Percentiles rank a stretch among this genome's conserved stretches.
Evolutionary conservation across 2,329 filamentous ascomycete species (phyloP).

Genomic region (Emmonsia crescens): DNA sequence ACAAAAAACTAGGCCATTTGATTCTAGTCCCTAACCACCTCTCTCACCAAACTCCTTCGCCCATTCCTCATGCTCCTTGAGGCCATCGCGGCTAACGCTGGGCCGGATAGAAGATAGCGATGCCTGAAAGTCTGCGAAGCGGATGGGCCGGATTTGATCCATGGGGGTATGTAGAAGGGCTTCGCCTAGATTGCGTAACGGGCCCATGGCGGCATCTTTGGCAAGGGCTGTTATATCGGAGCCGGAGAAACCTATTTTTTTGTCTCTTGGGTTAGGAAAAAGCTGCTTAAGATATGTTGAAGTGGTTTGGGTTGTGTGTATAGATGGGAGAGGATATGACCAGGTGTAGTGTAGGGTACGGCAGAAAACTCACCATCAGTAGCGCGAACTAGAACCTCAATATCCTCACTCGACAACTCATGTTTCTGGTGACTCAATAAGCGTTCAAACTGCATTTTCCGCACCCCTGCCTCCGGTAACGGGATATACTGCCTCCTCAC

Average conservation of each 20-base stretch:
- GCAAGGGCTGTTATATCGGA: conserved; percentile 94
- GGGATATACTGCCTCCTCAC: conserved; percentile 94
- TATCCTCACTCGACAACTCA: conserved; percentile 58
- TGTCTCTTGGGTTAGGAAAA: not conserved
- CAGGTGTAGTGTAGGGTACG: not conserved
- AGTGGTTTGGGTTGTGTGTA: not conserved
- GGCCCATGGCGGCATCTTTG: conserved; percentile 97
- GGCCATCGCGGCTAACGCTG: conserved; percentile 72
- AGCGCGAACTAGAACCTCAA: conserved; percentile 60
- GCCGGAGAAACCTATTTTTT: conserved; percentile 71
- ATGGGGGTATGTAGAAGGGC: conserved; percentile 81
- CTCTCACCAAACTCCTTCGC: conserved; percentile 85
- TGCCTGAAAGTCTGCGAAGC: conserved; percentile 68
- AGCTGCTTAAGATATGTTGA: not conserved
- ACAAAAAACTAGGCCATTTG: not conserved
- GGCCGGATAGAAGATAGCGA: conserved; percentile 79
- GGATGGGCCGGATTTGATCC: conserved; percentile 86
- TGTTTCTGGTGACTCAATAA: conserved; percentile 84
- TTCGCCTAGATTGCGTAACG: conserved; percentile 79
- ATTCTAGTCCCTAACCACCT: conserved; percentile 48
- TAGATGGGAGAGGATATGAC: not conserved
- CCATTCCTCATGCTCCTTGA: conserved; percentile 91
- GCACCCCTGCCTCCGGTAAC: conserved; percentile 72
- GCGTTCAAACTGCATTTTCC: conserved; percentile 66
- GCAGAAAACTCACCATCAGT: conserved; percentile 60